Conservation (phyloP, 345 rosid genomes). For the Aquilaria yunnanensis region DNA sequence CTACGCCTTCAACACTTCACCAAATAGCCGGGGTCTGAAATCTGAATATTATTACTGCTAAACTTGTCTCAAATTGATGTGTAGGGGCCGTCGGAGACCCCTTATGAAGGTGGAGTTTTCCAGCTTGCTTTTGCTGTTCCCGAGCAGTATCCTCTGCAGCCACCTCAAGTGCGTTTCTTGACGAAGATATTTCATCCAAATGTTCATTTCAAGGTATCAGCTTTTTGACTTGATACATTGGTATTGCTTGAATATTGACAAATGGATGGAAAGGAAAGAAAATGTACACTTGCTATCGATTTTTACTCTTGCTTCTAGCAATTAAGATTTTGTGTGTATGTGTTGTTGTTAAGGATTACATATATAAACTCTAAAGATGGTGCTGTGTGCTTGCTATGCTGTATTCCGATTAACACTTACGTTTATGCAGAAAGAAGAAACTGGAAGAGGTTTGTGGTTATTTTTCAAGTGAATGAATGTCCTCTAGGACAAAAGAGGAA, state of each 20-base stretch:
- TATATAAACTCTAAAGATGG: too few species aligned
- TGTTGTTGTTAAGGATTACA: too few species aligned
- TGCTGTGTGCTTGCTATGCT: too few species aligned
- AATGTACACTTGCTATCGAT: not conserved
- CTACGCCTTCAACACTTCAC: too few species aligned
- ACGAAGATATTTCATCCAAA: slow-evolving; percentile 98
- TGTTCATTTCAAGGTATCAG: slow-evolving; percentile 89
- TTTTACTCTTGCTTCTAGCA: not conserved
- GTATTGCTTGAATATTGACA: slow-evolving; percentile 1
- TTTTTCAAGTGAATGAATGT: too few species aligned
- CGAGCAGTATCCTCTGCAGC: slow-evolving; percentile 93
- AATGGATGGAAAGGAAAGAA: slow-evolving; percentile 4
- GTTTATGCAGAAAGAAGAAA: too few species aligned
- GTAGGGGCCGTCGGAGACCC: slow-evolving; percentile 97
- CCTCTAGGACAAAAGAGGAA: too few species aligned
- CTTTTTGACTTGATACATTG: not conserved
- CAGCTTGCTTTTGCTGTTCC: slow-evolving; percentile 96
- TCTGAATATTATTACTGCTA: slow-evolving; percentile 2
- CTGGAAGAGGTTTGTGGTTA: too few species aligned
- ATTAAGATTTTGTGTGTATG: too few species aligned
- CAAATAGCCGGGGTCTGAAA: too few species aligned
- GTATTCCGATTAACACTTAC: too few species aligned
- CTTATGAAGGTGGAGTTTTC: slow-evolving; percentile 94
- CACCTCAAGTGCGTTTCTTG: slow-evolving; percentile 98
- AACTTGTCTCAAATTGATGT: slow-evolving; percentile 6